Conservation (phyloP, 2,329 filamentous ascomycete species). For the Monascus ruber region DNA sequence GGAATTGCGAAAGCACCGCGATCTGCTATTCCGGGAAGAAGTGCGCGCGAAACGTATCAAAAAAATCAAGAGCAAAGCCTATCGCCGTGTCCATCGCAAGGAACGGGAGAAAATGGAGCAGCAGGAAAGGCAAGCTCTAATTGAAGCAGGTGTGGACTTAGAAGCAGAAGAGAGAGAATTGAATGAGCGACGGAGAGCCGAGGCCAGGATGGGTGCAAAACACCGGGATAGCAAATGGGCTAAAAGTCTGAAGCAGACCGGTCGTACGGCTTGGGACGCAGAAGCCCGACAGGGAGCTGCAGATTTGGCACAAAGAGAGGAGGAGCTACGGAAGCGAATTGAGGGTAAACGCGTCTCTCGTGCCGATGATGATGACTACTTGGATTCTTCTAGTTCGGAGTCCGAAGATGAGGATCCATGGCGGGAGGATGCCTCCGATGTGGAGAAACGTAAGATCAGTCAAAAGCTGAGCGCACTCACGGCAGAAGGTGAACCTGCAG, state of each 20-base stretch:
- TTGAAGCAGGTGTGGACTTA: constrained; percentile 47
- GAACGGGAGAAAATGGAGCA: constrained; percentile 52
- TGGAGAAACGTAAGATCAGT: constrained; percentile 24
- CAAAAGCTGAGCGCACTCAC: constrained; percentile 39
- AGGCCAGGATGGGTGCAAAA: constrained; percentile 73
- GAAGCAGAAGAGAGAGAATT: constrained; percentile 55
- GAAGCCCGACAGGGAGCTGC: constrained; percentile 66
- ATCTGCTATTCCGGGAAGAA: constrained; percentile 79
- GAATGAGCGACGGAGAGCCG: constrained; percentile 63
- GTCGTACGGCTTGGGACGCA: constrained; percentile 78
- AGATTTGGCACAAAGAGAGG: constrained; percentile 71
- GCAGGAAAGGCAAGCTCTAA: constrained; percentile 46
- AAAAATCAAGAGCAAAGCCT: constrained; percentile 97
- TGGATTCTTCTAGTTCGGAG: constrained; percentile 46
- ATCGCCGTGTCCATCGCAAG: constrained; percentile 81
- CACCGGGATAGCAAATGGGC: constrained; percentile 89
- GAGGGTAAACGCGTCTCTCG: constrained; percentile 58
- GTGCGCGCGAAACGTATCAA: constrained; percentile 85
- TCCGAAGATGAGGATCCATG: constrained; percentile 50
- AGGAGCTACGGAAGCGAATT: constrained; percentile 69
- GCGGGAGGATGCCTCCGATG: constrained; percentile 36
- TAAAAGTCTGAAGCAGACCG: constrained; percentile 67
- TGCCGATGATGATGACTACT: constrained; percentile 48
- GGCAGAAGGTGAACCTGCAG: constrained; percentile 33
- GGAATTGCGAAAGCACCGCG: constrained; percentile 67